A percentile compares a stretch with the other conserved stretches of the same genome.
phyloP scores from a whole-genome alignment of 225 moss, liverwort and hornwort species.

The Pseudoscleropodium purum region DNA sequence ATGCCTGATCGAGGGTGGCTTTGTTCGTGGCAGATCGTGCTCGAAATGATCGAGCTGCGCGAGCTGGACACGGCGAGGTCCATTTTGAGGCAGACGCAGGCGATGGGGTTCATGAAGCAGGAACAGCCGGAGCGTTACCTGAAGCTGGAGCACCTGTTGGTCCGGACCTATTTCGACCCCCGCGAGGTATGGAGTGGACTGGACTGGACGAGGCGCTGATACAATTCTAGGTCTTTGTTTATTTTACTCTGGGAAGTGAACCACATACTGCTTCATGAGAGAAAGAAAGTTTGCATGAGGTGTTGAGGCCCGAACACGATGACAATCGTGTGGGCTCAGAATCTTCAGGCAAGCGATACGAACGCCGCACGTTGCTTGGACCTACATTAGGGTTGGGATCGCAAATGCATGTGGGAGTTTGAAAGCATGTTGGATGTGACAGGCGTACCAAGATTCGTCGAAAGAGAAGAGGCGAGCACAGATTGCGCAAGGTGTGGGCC shows the following conservation, averaged over 20 bases:
- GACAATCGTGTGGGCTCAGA: not conserved
- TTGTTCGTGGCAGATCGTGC: conserved; percentile 59
- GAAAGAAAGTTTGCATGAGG: not conserved
- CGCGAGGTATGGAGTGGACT: conserved; percentile 81
- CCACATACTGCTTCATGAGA: not conserved
- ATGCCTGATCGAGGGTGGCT: not conserved
- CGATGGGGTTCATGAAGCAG: conserved; percentile 81
- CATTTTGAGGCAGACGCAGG: conserved; percentile 94
- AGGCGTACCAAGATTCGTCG: conserved; percentile 98
- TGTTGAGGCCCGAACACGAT: not conserved
- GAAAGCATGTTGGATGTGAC: conserved; percentile 1
- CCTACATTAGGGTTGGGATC: not conserved
- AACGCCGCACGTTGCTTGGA: not conserved
- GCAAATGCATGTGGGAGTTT: not conserved
- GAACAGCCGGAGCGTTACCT: conserved; percentile 99
- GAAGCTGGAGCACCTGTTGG: conserved; percentile 93
- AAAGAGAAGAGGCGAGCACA: conserved; percentile 95
- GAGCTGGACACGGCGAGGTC: conserved; percentile 96
- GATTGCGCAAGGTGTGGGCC: conserved; percentile 75
- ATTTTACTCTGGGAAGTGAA: not conserved
- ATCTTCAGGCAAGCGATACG: not conserved
- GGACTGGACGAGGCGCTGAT: not conserved
- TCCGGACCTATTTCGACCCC: conserved; percentile 94
- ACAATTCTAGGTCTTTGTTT: not conserved
- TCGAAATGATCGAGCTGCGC: conserved; percentile 69